Base-by-base conservation (phyloP, 441 rosid species). In the Adansonia madagascariensis region DNA sequence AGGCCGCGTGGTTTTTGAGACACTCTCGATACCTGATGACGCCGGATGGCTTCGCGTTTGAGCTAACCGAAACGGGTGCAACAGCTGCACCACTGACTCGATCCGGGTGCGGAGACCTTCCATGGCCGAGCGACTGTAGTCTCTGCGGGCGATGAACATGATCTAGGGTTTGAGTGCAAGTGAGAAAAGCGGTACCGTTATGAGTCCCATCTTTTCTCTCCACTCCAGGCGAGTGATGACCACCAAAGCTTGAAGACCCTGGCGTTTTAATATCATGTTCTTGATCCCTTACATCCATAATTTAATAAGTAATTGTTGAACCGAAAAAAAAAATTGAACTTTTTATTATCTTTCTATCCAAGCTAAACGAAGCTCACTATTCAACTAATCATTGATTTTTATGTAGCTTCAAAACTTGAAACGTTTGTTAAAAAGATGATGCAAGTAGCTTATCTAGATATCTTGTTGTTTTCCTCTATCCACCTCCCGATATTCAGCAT, bases 1-100 rank as follows among this genome's bases (percentile, higher is more conserved):
- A 89, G 20, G 98, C 98, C 1, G 96, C 98, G 78, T 94, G 98
- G 85, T 94, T 94, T 75, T 91, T 84, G 15, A 89, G 89, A 75
- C 98, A 94, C 74, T 94, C 98, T 2, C 93, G 85, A 85, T 93
- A 94, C 75, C 92, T 77, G 24, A 82, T 57, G 47, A 76, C 15
- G 18, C 67, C 31, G 17, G 67, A 12, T 12, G 86, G 6, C 61
- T 86, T 87, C 31, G 84, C 65, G 78, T 80, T 69, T 74, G 88
- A 80, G 35, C 80, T 73, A 72, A 64, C 73, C 27, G 81, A 74
- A 79, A 85, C 14, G 50, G 78, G 69, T 27, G 85, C 67, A 62
- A 68, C 50, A n/a, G 82, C 66, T 65, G 83, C 57, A 68, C 57
- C 22, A 14, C 41, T 0, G 79, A 60, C 55, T 81, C 80, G 86